Evolutionary conservation across 2,329 filamentous ascomycete genomes (phyloP).

Genomic region (Colletotrichum neosansevieriae): DNA sequence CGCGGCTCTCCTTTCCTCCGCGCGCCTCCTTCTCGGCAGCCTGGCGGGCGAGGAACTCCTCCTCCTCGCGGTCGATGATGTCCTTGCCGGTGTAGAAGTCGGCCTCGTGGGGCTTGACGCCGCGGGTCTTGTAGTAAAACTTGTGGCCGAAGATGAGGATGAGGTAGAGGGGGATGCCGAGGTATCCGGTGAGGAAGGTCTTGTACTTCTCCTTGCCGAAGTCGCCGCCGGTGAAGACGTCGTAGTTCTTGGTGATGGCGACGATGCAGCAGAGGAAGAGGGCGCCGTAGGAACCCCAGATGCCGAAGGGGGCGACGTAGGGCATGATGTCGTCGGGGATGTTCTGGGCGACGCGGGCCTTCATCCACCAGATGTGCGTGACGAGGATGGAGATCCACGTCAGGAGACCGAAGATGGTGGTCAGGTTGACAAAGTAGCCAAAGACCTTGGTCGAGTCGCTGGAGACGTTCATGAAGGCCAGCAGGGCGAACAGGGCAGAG

Average conservation of each 20-base stretch:
- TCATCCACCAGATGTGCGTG: slow-evolving; percentile 75
- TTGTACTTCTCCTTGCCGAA: slow-evolving; percentile 66
- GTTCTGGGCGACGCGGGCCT: slow-evolving; percentile 71
- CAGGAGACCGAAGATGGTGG: slow-evolving; percentile 74
- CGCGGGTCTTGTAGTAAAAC: slow-evolving; percentile 64
- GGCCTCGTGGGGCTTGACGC: slow-evolving; percentile 67
- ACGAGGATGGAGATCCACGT: slow-evolving; percentile 77
- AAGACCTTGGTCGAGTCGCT: slow-evolving; percentile 52
- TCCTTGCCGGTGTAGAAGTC: slow-evolving; percentile 82
- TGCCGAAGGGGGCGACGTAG: slow-evolving; percentile 79
- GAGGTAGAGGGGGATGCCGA: slow-evolving; percentile 82
- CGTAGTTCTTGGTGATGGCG: slow-evolving; percentile 85
- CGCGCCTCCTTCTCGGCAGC: slow-evolving; percentile 49
- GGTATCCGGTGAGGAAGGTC: slow-evolving; percentile 82
- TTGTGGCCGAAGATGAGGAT: slow-evolving; percentile 78
- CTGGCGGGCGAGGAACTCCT: slow-evolving; percentile 72
- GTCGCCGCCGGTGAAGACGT: slow-evolving; percentile 72
- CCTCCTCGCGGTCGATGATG: slow-evolving; percentile 78
- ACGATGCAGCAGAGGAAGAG: slow-evolving; percentile 79
- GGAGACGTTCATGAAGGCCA: slow-evolving; percentile 76
- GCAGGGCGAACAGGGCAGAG: slow-evolving; percentile 71
- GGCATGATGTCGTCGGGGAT: slow-evolving; percentile 67
- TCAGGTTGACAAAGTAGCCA: slow-evolving; percentile 75
- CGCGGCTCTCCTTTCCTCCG: slow-evolving; percentile 43
- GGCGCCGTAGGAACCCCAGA: slow-evolving; percentile 75